Conservation (phyloP, 495 filamentous ascomycete species). For the Neurospora intermedia region DNA sequence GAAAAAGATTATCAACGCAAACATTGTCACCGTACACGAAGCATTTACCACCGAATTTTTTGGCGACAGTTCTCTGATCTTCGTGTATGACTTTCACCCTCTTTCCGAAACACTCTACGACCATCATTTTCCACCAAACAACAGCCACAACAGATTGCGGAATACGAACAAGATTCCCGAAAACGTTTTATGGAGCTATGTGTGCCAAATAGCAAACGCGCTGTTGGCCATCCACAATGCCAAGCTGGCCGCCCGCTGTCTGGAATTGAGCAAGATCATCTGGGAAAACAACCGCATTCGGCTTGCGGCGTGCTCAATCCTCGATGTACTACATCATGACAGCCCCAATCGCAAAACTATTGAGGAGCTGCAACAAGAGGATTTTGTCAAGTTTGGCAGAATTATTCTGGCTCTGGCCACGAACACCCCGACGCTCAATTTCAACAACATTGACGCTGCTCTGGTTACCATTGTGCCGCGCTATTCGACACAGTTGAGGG, state of each 20-base stretch:
- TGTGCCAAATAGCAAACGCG: conserved; percentile 84
- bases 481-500: conserved; percentile 64
- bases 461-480: conserved; percentile 61
- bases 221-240: conserved; percentile 74
- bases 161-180: conserved; percentile 52
- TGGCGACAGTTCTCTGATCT: conserved; percentile 87
- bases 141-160: conserved; percentile 37
- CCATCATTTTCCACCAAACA: conserved; percentile 56
- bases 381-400: conserved; percentile 77
- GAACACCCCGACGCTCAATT: conserved; percentile 42
- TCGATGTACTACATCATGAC: conserved; percentile 80
- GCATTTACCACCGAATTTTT: conserved; percentile 89
- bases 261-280: conserved; percentile 76
- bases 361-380: conserved; percentile 72
- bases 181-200: conserved; percentile 78
- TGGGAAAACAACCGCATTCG: conserved; percentile 77
- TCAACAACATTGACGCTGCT: conserved; percentile 45
- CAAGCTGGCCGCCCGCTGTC: conserved; percentile 70
- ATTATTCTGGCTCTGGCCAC: conserved; percentile 70
- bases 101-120: conserved; percentile 83
- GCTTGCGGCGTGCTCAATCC: conserved; percentile 74
- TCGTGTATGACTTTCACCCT: conserved; percentile 89
- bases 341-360: conserved; percentile 41
- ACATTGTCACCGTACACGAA: conserved; percentile 79
- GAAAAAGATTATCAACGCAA: conserved; percentile 75